Evolutionary conservation across 768 basidiomycete genomes (phyloP).

Genomic region (Tylopilus rubrobrunneus): DNA sequence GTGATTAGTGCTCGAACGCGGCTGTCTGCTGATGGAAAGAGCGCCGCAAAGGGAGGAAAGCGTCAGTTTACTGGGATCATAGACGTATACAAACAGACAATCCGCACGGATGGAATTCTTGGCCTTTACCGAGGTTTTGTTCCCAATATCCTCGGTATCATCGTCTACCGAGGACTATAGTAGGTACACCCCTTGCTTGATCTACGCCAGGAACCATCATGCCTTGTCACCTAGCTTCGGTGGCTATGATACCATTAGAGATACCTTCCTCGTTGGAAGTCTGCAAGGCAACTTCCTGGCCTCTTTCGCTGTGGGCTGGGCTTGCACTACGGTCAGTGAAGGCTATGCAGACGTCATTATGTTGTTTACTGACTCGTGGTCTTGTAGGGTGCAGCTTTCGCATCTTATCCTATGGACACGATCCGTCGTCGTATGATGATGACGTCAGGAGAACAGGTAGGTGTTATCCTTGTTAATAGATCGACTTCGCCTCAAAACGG

Average conservation of each 20-base stretch:
- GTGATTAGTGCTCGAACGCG: slow-evolving; percentile 37
- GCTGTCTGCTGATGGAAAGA: slow-evolving; percentile 39
- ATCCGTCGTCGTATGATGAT: slow-evolving; percentile 48
- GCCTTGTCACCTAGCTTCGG: slow-evolving; percentile 33
- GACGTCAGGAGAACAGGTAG: slow-evolving; percentile 37
- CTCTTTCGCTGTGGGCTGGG: slow-evolving; percentile 41
- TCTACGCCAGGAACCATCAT: neutral
- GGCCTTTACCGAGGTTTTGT: slow-evolving; percentile 42
- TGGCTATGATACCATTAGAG: slow-evolving; percentile 39
- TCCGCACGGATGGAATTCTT: slow-evolving; percentile 37
- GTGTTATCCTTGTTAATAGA: neutral
- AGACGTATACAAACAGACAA: slow-evolving; percentile 43
- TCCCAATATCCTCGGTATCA: slow-evolving; percentile 39
- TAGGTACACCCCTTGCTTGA: slow-evolving; percentile 17
- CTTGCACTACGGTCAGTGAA: slow-evolving; percentile 35
- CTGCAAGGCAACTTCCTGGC: slow-evolving; percentile 39
- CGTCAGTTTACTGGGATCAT: slow-evolving; percentile 40
- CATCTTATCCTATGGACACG: slow-evolving; percentile 43
- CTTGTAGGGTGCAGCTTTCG: slow-evolving; percentile 33
- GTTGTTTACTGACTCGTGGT: neutral
- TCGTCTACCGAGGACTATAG: slow-evolving; percentile 44
- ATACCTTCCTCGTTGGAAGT: slow-evolving; percentile 36
- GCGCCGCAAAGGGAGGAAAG: slow-evolving; percentile 33
- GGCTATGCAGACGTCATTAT: neutral
- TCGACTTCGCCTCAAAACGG: neutral